Evolutionary conservation across 495 filamentous ascomycete genomes (phyloP), one percentile per base, ranked within the genome.

Genomic region (Polyplosphaeria fusca): DNA sequence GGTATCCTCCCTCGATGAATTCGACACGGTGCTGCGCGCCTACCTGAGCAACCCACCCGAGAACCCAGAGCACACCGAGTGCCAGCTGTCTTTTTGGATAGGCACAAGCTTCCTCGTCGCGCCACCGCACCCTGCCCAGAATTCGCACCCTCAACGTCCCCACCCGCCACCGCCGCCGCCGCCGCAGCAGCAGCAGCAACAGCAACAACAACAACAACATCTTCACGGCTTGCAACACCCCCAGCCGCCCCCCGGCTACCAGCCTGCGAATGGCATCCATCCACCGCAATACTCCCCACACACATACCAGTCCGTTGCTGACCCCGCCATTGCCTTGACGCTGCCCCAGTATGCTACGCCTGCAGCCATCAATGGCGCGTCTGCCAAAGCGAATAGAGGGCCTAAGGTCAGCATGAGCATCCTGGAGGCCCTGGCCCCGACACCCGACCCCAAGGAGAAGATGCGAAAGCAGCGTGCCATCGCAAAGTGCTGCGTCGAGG

Each of bases 401-500:
- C 28, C 14, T 20, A 53, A 48, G 30, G 53, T 50, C 9, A 45
- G 52, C 49, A 54, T 68, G 54, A 60, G 51, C 52, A 56, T 67
- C 9, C 42, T 61, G 9, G 64, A 68, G 32, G 65, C 65, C n/a
- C 42, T 68, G 42, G 25, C 37, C 3, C 45, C 47, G 30, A 59
- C 55, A 5, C 5, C 12, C 1, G 58, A 68, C 24, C 53, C 62
- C 2, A 65, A 59, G 39, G 63, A 65, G 44, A 60, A 56, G 45
- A 65, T 65, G 65, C 47, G 46, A n/a, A 55, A 57, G 50, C 65
- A 68, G 48, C 53, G 65, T 24, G 62, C 65, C 3, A 65, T 68
- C 52, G 65, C 63, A 0, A 68, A 68, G 55, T 37, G 27, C 38
- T 62, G 52, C 50, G 47, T 68, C 4, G 63, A 65, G 19, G 28